Conservation (phyloP, 805 yeast genomes). For the Tetrapisispora pingtungensis region DNA sequence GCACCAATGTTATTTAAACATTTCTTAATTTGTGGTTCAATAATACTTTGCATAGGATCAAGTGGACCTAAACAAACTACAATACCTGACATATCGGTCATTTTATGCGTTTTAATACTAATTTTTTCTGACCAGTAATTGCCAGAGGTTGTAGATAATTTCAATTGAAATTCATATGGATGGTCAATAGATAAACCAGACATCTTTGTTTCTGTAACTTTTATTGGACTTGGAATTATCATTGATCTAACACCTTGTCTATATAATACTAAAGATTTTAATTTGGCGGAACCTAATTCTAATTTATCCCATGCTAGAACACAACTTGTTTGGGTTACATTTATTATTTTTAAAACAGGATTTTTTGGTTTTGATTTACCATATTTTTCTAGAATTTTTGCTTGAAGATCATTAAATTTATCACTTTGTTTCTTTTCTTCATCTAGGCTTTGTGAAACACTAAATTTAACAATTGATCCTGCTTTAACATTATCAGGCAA, state of each 20-base stretch:
- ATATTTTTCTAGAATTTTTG: conserved; percentile 58
- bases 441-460: conserved; percentile 65
- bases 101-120: conserved; percentile 76
- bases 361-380: conserved; percentile 62
- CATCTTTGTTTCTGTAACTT: conserved; percentile 71
- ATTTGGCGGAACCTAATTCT: conserved; percentile 69
- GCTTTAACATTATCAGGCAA: conserved; percentile 85
- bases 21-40: conserved; percentile 47
- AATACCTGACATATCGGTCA: conserved; percentile 92
- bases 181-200: conserved; percentile 88
- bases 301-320: conserved; percentile 91
- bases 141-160: conserved; percentile 88
- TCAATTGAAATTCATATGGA: conserved; percentile 65
- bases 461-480: conserved; percentile 82
- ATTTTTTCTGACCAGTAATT: conserved; percentile 56
- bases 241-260: conserved; percentile 51
- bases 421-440: conserved; percentile 52
- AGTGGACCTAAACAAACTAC: conserved; percentile 83
- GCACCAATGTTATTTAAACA: conserved; percentile 71
- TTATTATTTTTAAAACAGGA: conserved; percentile 61
- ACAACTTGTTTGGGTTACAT: conserved; percentile 88
- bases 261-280: conserved; percentile 67
- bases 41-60: conserved; percentile 40
- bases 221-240: conserved; percentile 78
- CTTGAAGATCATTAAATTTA: conserved; percentile 57